Percentiles rank a stretch among this genome's conserved stretches.
Conservation (phyloP, 2,329 filamentous ascomycete genomes). For the Metarhizium brunneum region DNA sequence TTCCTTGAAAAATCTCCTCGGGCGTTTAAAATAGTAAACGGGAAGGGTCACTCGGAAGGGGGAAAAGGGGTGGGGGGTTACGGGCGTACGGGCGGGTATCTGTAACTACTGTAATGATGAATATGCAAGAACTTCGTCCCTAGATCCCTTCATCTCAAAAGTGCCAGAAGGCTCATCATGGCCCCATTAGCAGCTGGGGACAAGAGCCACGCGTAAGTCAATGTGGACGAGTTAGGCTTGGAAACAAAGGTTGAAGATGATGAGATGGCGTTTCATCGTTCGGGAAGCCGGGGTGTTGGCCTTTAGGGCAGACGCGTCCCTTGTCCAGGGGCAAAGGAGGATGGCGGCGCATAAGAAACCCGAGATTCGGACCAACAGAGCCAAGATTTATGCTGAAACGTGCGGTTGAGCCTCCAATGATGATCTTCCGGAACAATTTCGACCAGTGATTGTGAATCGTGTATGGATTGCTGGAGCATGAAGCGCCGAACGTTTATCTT, state of each 20-base stretch:
- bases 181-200: neutral
- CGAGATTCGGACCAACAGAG: neutral
- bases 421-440: neutral
- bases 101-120: neutral
- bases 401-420: neutral
- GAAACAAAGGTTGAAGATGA: neutral
- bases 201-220: neutral
- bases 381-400: neutral
- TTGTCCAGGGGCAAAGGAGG: neutral
- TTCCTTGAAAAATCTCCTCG: neutral
- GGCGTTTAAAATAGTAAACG: neutral
- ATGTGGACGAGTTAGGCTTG: neutral
- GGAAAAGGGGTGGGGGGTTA: too few relatives aligned
- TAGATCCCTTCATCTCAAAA: neutral
- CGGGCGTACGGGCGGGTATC: too few relatives aligned
- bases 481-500: neutral
- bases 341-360: neutral
- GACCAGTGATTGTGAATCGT: neutral
- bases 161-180: neutral
- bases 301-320: neutral
- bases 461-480: neutral
- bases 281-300: neutral
- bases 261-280: neutral
- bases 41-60: neutral
- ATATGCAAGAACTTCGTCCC: neutral